Base-by-base conservation (phyloP, 176 grass and related monocot species). In the Aegilops longissima region DNA sequence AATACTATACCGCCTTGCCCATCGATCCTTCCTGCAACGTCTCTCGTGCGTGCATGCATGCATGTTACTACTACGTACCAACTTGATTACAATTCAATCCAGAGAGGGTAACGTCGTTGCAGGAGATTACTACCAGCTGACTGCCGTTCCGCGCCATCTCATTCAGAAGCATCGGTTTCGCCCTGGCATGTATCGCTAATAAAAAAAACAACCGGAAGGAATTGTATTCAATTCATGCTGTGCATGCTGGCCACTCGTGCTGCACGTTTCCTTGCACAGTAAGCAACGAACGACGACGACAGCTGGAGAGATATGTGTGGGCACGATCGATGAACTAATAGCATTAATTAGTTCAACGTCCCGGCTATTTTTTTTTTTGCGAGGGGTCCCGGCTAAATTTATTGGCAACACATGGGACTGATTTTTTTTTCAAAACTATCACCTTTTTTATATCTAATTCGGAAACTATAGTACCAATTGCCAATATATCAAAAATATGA, bases 261-360 rank as follows among this genome's bases (percentile, higher is more conserved):
- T 34, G 83, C 80, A 35, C 80, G 64, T 69, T 82, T 82, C 39
- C 64, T 82, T 82, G 17, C 4, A 2, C 64, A 31, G 45, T 69
- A 29, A 47, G 78, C 24, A 66, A 80, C 2, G 45, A 5, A 7
- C 51, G 51, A 54, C 51, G 51, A 54, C 16, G 51, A 54, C 8
- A 38, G 25, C 18, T 0, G 4, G 38, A 47, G 39, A 68, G 42
- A 66, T 0, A 23, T 27, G 63, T 2, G 27, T 52, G 39, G 63
- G 79, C 18, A 49, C 45, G 45, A 49, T 49, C 9, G 25, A 34
- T 40, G 38, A 31, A 0, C 34, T 35, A 35, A 35, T 35, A 35
- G 34, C 34, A 4, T 80, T 30, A 65, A 40, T 24, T 5, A 33
- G 9, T 24, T 27, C 21, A 44, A 51, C 45, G n/a, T 6, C 40